A percentile compares a stretch with the other conserved stretches of the same genome.
Conservation (phyloP, 139 green algal genomes). For the Helicosporidium sp. region DNA sequence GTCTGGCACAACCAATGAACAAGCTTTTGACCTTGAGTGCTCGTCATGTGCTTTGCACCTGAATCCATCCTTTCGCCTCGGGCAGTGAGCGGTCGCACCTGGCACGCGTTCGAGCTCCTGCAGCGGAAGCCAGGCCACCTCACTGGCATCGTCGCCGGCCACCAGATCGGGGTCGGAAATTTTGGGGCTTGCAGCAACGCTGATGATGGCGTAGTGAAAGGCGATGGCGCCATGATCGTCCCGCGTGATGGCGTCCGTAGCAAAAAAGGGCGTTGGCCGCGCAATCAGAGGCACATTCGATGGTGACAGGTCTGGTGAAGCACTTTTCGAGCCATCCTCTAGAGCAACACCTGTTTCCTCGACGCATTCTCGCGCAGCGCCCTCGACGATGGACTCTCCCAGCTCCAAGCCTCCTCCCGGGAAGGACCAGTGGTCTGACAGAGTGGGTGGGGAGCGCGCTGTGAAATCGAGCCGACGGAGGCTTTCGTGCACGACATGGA, state of each 20-base stretch:
- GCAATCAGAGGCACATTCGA: too few relatives aligned
- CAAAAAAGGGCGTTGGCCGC: slow-evolving; percentile 28
- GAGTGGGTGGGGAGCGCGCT: too few relatives aligned
- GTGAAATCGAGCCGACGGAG: background rate
- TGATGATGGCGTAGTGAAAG: slow-evolving; percentile 12
- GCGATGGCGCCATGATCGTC: slow-evolving; percentile 5
- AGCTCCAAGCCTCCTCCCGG: slow-evolving; percentile 15
- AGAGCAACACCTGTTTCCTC: slow-evolving; percentile 42
- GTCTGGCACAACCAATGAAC: too few relatives aligned
- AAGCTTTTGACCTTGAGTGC: too few relatives aligned
- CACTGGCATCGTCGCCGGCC: slow-evolving; percentile 5
- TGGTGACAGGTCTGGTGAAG: too few relatives aligned
- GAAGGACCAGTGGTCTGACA: slow-evolving; percentile 13
- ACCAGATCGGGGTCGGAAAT: background rate
- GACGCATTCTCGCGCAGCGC: slow-evolving; percentile 27
- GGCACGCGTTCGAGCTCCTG: slow-evolving; percentile 1
- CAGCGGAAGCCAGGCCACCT: slow-evolving; percentile 3
- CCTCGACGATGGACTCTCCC: slow-evolving; percentile 30
- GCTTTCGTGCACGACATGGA: too few relatives aligned
- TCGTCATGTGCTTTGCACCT: too few relatives aligned
- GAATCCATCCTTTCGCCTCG: too few relatives aligned
- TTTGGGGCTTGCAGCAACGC: slow-evolving; percentile 1
- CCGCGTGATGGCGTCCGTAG: slow-evolving; percentile 21
- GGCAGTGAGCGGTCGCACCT: too few relatives aligned
- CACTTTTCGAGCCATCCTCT: too few relatives aligned